Evolutionary conservation across 1,284 basidiomycete species (phyloP), one percentile per base, ranked within the genome.

Genomic region (Cryptococcus depauperatus): DNA sequence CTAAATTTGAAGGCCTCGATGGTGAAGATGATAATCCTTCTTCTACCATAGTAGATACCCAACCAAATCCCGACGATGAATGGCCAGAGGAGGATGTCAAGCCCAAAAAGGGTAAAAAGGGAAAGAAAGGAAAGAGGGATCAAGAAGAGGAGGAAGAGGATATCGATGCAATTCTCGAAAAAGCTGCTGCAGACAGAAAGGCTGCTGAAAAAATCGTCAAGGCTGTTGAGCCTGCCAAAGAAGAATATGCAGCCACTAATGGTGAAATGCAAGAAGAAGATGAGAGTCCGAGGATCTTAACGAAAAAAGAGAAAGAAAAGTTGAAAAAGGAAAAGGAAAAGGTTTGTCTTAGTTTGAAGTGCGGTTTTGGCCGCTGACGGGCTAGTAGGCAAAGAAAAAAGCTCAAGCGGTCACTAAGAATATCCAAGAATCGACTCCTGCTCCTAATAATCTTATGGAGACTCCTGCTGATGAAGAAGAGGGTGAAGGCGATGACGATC

Each of bases 341-440:
- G 48, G 48, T 50, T 25, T 19, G 43, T 35, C 28, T 22, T 3
- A 11, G 16, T 11, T 9, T 34, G 5, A 19, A 6, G 46, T 9
- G 5, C 30, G 27, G 16, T 59, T 74, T 11, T n/a, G n/a, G n/a
- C n/a, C n/a, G n/a, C n/a, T n/a, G n/a, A n/a, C n/a, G n/a, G n/a
- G n/a, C n/a, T n/a, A 38, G 4, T 62, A 91, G 87, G 89, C 86
- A 0, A 93, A 91, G 77, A 96, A 93, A 75, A 93, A 93, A 69
- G 87, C 85, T 9, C 87, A 91, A 68, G 84, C 84, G 14, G 86
- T 84, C 29, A 83, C 83, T 8, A 93, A 91, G 73, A 91, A 90
- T 70, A 76, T 68, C 8, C 41, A 58, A 30, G 51, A 52, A 14
- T n/a, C n/a, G 45, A 59, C 3, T 49, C 57, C n/a, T 33, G 49